These are phyloP conservation scores for Saturnispora halmiae DNA, from an alignment of 805 yeast species.

Conservation along the genomic window DNA sequence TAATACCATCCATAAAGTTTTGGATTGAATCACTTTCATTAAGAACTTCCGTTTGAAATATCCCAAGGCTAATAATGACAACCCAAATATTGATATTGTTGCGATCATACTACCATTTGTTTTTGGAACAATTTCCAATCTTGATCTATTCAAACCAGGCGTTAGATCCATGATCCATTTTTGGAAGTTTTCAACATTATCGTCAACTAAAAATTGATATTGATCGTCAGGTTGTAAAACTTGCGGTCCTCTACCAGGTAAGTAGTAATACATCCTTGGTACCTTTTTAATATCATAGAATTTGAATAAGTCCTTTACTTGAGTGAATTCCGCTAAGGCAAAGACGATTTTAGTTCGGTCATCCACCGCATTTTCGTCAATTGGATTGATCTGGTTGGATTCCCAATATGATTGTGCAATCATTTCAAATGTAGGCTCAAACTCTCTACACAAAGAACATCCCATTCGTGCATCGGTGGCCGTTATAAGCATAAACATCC, in stretches of 20 bases:
- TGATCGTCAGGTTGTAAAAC: slow-evolving; percentile 25
- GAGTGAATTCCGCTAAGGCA: slow-evolving; percentile 63
- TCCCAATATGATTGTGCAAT: slow-evolving; percentile 51
- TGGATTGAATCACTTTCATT: slow-evolving; percentile 36
- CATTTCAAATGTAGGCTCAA: slow-evolving; percentile 53
- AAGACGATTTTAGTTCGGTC: slow-evolving; percentile 40
- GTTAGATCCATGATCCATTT: slow-evolving; percentile 11
- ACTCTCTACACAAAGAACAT: slow-evolving; percentile 64
- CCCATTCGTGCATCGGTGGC: slow-evolving; percentile 67
- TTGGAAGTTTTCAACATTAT: slow-evolving; percentile 22
- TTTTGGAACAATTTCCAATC: slow-evolving; percentile 2
- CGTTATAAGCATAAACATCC: slow-evolving; percentile 58
- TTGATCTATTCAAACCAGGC: slow-evolving; percentile 4
- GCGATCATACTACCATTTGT: slow-evolving; percentile 23
- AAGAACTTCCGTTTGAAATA: slow-evolving; percentile 30
- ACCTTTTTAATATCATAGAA: slow-evolving; percentile 55
- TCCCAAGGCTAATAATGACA: slow-evolving; percentile 22
- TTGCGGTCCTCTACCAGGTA: slow-evolving; percentile 22
- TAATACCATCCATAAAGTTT: slow-evolving; percentile 62
- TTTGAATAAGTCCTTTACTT: slow-evolving; percentile 44
- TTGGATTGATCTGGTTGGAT: slow-evolving; percentile 35
- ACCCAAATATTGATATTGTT: slow-evolving; percentile 29
- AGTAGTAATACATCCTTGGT: slow-evolving; percentile 52
- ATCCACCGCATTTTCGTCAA: slow-evolving; percentile 29
- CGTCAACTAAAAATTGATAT: slow-evolving; percentile 40